Base-by-base conservation (phyloP, 108 stramenopile genomes). In the Nannochloropsis gaditana region DNA sequence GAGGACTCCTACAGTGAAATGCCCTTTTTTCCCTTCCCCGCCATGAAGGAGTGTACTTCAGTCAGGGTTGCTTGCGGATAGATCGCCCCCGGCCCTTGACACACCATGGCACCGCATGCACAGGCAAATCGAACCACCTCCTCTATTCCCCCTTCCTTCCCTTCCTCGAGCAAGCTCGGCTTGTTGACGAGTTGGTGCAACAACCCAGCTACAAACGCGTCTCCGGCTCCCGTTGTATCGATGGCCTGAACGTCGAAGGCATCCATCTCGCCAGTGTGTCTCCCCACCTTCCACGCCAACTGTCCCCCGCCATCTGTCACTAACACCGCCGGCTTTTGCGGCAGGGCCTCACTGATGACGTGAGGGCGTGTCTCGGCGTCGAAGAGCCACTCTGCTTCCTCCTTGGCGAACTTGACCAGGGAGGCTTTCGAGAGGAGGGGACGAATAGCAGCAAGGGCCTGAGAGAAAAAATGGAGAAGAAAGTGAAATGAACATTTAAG, bases 211-310 rank as follows among this genome's bases (percentile, higher is more conserved):
- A 84, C 80, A 79, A 88, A 88, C 31, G 88, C 88, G 45, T 88
- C 88, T 31, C 88, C 88, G 11, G 88, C 88, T 2, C 88, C 88
- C 11, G 88, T 88, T 44, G 88, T 88, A 41, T 88, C 88, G 19
- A 85, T 79, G 2, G 81, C 85, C 21, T 85, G 79, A 11, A 85
- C 43, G 42, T 44, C 41, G 84, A 84, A 85, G n/a, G 82, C 43
- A 47, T 80, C 80, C 82, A 88, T 42, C 81, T 50, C 50, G 5
- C 88, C 88, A 42, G 85, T 73, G 44, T 45, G 79, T 44, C 88
- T 59, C n/a, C 44, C 82, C 45, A 88, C 43, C 15, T 42, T 9
- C 19, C 73, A 88, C 21, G 81, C 19, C 85, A 84, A 3, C 82
- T 83, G 44, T 42, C 85, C 47, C 88, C 88, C 9, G 45, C 88